Evolutionary conservation across 257 asterid species (phyloP).

Genomic region (Coffea eugenioides): DNA sequence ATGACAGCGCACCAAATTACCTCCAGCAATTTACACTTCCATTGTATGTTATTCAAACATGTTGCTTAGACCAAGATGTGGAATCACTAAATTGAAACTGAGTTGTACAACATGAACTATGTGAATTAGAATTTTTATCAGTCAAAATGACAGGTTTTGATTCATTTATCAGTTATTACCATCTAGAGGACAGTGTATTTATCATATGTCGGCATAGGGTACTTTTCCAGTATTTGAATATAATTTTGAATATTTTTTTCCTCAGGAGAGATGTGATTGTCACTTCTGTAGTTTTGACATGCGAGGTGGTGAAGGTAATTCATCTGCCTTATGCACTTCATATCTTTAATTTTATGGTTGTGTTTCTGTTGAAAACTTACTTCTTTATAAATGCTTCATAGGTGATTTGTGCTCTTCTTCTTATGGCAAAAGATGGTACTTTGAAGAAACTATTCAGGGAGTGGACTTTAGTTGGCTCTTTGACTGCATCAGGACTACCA

Average conservation of each 20-base stretch:
- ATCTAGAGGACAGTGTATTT: background rate
- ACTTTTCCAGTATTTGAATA: slow-evolving; percentile 1
- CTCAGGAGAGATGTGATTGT: slow-evolving; percentile 88
- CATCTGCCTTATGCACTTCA: slow-evolving; percentile 13
- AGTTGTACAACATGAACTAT: background rate
- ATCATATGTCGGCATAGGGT: background rate
- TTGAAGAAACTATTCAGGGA: slow-evolving; percentile 59
- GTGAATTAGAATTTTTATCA: background rate
- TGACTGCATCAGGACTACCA: slow-evolving; percentile 96
- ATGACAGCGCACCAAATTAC: no score
- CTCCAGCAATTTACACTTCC: background rate
- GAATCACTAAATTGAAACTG: background rate
- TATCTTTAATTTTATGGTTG: background rate
- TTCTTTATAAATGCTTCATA: slow-evolving; percentile 30
- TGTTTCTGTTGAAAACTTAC: background rate
- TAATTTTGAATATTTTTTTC: slow-evolving; percentile 20
- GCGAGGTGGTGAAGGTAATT: slow-evolving; percentile 86
- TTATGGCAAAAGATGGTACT: slow-evolving; percentile 77
- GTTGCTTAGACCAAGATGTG: background rate
- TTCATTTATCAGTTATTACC: background rate
- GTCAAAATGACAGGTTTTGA: background rate
- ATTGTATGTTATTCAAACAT: background rate
- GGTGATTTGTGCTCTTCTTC: slow-evolving; percentile 80
- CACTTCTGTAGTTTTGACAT: slow-evolving; percentile 81
- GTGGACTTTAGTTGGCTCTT: slow-evolving; percentile 82